Base-by-base conservation (phyloP, 1,284 basidiomycete genomes). In the Moesziomyces globuligerus region DNA sequence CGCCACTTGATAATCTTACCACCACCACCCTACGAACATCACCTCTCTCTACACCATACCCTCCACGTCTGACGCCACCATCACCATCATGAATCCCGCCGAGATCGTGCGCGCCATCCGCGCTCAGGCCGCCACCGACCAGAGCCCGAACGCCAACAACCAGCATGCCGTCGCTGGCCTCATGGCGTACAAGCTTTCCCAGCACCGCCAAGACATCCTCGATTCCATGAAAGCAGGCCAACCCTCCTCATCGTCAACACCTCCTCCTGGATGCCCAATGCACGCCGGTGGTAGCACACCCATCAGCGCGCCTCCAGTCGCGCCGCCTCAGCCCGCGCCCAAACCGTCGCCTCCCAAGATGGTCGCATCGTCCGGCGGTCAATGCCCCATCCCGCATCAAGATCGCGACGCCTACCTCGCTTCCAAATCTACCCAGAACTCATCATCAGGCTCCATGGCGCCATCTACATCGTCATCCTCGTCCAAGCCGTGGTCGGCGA, bases 241-340 rank as follows among this genome's bases (percentile, higher is more conserved):
- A 4, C 52, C 60, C 1, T 46, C 57, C 7, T 38, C 56, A 1
- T 46, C 64, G 5, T 43, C 59, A 6, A 32, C 58, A 28, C 75
- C 66, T 25, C 68, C 70, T 15, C 53, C 76, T 5, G 72, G 56
- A 24, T 78, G 78, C 40, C 78, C 76, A 0, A 75, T 80, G 68
- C 76, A 78, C 24, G 53, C 49, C 3, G 38, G 50, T 44, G 66
- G 61, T 11, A 42, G 48, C 43, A 36, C 28, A 21, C 26, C 26
- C 24, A 32, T 15, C 44, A 10, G 7, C 32, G 29, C 21, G 26
- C 11, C 40, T 4, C 34, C 46, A 41, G 24, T 36, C 20, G 15
- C 46, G 23, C 37, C 37, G 23, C 34, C 34, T 17, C 42, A 37
- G 13, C 41, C 49, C 26, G 20, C 42, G 21, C 36, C 56, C 15